These are phyloP conservation scores for Dendryphion nanum DNA, from an alignment of 2,329 filamentous ascomycete species.

Conservation along the genomic window DNA sequence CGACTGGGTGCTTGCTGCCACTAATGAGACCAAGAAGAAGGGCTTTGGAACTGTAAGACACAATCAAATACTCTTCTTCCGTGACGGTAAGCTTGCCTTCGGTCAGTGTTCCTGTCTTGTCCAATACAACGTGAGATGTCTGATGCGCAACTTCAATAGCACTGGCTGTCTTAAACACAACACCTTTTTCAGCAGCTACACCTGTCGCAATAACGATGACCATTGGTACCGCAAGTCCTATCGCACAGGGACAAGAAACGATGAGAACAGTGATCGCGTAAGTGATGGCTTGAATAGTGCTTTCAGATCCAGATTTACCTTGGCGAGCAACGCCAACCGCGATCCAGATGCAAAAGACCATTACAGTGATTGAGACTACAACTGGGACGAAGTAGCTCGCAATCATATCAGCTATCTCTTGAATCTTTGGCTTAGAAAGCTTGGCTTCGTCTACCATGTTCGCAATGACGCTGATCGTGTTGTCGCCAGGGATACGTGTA, in stretches of 20 bases:
- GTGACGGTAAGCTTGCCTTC: conserved; percentile 50
- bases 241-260: conserved; percentile 78
- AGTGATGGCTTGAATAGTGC: conserved; percentile 62
- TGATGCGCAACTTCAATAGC: conserved; percentile 63
- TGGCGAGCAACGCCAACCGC: conserved; percentile 51
- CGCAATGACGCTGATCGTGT: conserved; percentile 69
- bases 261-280: conserved; percentile 71
- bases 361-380: conserved; percentile 56
- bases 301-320: conserved; percentile 42
- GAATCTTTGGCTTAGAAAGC: conserved; percentile 65
- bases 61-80: conserved; percentile 20
- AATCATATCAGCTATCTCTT: conserved; percentile 66
- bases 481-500: conserved; percentile 63
- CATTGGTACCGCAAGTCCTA: conserved; percentile 75
- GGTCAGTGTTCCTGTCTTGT: conserved; percentile 78
- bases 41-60: conserved; percentile 5
- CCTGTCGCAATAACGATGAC: conserved; percentile 72
- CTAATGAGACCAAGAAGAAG: conserved; percentile 41
- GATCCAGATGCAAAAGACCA: conserved; percentile 66
- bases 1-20: conserved; percentile 53
- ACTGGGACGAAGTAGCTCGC: conserved; percentile 69
- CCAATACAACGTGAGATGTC: conserved; percentile 67
- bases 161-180: conserved; percentile 69
- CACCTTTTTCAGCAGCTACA: conserved; percentile 60
- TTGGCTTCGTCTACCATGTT: conserved; percentile 71